Conservation (phyloP, 2,329 filamentous ascomycete species). For the Curvularia lunata region DNA sequence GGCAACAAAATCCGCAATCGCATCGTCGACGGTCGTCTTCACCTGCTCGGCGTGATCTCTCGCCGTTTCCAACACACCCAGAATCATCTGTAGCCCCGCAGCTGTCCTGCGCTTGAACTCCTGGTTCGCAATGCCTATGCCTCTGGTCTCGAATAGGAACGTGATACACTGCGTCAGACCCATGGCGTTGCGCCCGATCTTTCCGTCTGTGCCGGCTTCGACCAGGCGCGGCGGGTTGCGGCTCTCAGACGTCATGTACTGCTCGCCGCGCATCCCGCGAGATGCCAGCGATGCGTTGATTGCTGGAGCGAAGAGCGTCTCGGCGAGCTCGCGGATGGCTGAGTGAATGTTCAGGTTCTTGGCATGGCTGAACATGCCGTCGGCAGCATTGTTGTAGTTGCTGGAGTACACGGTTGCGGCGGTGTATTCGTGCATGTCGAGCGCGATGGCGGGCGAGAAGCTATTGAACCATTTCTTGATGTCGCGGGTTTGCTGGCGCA, state of each 20-base stretch:
- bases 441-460: constrained; percentile 44
- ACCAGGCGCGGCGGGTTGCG: constrained; percentile 32
- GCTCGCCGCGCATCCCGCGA: constrained; percentile 42
- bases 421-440: constrained; percentile 49
- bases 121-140: constrained; percentile 46
- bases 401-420: constrained; percentile 35
- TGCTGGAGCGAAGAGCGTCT: constrained; percentile 43
- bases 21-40: constrained; percentile 37
- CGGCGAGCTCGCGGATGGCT: constrained; percentile 43
- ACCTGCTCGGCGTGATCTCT: constrained; percentile 37
- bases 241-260: constrained; percentile 42
- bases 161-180: constrained; percentile 45
- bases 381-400: constrained; percentile 44
- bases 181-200: constrained; percentile 49
- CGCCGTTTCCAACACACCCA: constrained; percentile 45
- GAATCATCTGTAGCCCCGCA: constrained; percentile 43
- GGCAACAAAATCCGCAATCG: constrained; percentile 33
- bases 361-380: constrained; percentile 46
- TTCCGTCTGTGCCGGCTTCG: constrained; percentile 47
- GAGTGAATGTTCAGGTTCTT: constrained; percentile 49
- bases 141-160: constrained; percentile 47
- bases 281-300: constrained; percentile 39
- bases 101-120: constrained; percentile 43
- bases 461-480: constrained; percentile 43
- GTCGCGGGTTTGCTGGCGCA: constrained; percentile 44